Percentiles rank a stretch among this genome's conserved stretches.
These are phyloP conservation scores for Hydnum rufescens DNA, from an alignment of 768 basidiomycete species.

Conservation along the genomic window DNA sequence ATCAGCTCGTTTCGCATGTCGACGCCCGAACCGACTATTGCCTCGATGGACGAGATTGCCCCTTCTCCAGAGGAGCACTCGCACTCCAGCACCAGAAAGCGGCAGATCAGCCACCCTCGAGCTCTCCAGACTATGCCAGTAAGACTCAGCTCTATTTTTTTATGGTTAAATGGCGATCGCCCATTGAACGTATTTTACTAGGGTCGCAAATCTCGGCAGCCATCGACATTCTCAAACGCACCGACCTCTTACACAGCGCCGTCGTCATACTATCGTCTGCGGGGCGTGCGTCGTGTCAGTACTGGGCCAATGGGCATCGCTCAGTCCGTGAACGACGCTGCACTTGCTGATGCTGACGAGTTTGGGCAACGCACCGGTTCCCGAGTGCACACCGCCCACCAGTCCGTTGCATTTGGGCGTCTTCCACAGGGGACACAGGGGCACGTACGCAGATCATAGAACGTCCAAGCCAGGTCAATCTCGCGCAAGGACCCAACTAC, in stretches of 20 bases:
- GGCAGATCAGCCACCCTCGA: conserved; percentile 1
- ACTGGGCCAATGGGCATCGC: conserved; percentile 21
- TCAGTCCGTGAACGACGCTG: neutral
- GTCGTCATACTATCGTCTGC: conserved; percentile 59
- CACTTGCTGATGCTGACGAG: conserved; percentile 16
- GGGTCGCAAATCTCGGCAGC: neutral
- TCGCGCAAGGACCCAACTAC: neutral
- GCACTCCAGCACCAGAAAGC: neutral
- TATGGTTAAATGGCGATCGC: no score
- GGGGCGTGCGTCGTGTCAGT: conserved; percentile 37
- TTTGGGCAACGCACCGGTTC: conserved; percentile 23
- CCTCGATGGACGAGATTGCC: conserved; percentile 19
- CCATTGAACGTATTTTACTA: neutral
- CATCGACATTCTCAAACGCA: conserved; percentile 27
- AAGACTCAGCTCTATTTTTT: no score
- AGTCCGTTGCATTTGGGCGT: neutral
- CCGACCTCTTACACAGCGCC: conserved; percentile 66
- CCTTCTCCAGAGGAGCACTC: conserved; percentile 4
- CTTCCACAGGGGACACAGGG: neutral
- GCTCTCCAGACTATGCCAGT: neutral
- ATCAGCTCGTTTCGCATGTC: conserved; percentile 55
- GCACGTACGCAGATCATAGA: conserved; percentile 19
- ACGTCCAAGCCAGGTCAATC: conserved; percentile 31
- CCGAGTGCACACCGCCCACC: neutral
- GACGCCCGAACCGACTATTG: conserved; percentile 52